Percentiles rank a stretch among this genome's conserved stretches.
Conservation (phyloP, 202 grass and related monocot genomes). For the Panicum hallii region DNA sequence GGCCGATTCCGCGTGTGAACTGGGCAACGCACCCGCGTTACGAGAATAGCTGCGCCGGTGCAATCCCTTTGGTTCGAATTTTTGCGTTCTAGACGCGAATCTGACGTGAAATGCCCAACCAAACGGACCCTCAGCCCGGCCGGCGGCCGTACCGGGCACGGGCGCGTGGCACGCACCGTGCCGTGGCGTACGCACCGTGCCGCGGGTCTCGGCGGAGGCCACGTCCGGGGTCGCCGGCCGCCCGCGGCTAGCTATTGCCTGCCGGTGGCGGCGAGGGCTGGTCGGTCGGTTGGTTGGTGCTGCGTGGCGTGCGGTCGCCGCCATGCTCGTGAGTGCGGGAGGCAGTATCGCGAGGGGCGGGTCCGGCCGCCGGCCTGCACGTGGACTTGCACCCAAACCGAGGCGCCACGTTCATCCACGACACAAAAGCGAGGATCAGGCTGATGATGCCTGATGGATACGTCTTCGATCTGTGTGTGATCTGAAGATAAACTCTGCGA, state of each 20-base stretch:
- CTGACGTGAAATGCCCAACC: too few species aligned
- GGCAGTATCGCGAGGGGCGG: conserved; percentile 5
- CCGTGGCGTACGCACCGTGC: too few species aligned
- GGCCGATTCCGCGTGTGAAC: too few species aligned
- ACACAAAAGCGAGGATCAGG: not conserved
- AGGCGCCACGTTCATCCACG: not conserved
- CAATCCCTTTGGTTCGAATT: too few species aligned
- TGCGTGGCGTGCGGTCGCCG: not conserved
- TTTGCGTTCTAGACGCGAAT: too few species aligned
- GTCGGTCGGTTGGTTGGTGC: not conserved
- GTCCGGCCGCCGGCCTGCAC: conserved; percentile 9
- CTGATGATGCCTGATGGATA: not conserved
- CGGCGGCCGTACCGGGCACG: too few species aligned
- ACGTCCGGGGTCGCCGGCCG: too few species aligned
- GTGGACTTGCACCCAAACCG: conserved; percentile 14
- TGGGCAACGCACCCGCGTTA: too few species aligned
- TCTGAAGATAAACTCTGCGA: not conserved
- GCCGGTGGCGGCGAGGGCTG: not conserved
- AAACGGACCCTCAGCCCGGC: too few species aligned
- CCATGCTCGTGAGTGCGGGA: not conserved
- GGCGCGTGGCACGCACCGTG: too few species aligned
- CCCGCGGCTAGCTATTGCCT: not conserved
- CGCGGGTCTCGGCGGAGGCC: too few species aligned
- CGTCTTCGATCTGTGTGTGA: not conserved
- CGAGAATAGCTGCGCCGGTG: too few species aligned